These are phyloP conservation scores for Isoetes taiwanensis DNA, from an alignment of 75 land plant species.

Conservation along the genomic window DNA sequence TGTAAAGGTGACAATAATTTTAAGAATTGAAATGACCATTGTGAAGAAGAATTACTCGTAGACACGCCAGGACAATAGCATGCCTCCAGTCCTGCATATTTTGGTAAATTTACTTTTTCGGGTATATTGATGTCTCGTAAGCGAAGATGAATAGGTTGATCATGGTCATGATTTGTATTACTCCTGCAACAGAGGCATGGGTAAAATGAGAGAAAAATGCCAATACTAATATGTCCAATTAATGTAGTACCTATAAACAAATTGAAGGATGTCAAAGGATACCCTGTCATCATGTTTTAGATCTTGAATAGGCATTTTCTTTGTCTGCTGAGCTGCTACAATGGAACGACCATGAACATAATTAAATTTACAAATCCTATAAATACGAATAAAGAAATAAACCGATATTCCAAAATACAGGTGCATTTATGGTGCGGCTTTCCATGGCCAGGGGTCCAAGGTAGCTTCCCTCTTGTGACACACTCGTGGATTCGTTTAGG, in stretches of 20 bases:
- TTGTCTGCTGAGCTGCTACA: conserved; percentile 34
- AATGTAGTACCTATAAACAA: conserved; percentile 58
- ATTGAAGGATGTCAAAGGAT: conserved; percentile 80
- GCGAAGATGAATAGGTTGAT: conserved; percentile 84
- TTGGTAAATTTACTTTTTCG: conserved; percentile 44
- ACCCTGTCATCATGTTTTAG: conserved; percentile 81
- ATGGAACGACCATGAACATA: too few species aligned
- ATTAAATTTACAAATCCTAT: background rate
- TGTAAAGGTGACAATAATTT: too few species aligned
- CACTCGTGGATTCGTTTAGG: conserved; percentile 25
- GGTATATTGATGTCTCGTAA: conserved; percentile 53
- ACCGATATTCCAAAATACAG: too few species aligned
- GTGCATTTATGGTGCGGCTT: conserved; percentile 82
- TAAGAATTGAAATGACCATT: too few species aligned
- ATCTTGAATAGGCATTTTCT: conserved; percentile 47
- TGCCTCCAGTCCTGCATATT: conserved; percentile 71
- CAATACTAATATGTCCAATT: background rate
- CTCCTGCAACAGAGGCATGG: conserved; percentile 41
- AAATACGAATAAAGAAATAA: too few species aligned
- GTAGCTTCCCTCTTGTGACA: conserved; percentile 49
- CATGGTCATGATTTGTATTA: conserved; percentile 97
- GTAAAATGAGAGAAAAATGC: background rate
- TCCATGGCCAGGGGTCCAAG: conserved; percentile 80
- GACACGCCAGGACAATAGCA: conserved; percentile 80
- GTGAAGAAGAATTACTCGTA: conserved; percentile 96